Conservation (phyloP, 208 protist species). For the Trypanosoma theileri region DNA sequence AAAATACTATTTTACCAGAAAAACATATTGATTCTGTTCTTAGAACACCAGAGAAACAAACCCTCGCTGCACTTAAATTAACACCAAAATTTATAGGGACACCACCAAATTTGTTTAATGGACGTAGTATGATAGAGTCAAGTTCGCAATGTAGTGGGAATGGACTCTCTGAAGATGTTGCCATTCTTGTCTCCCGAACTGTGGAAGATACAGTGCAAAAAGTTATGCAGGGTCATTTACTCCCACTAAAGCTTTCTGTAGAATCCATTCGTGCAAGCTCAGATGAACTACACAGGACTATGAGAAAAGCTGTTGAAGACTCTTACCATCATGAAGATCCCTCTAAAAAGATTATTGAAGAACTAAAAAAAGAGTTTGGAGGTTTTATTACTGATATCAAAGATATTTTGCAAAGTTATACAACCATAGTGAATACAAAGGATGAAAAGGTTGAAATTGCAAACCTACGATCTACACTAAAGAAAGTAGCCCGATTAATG, state of each 20-base stretch:
- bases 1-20: background rate
- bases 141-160: background rate
- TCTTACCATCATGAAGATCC: slow-evolving; percentile 3
- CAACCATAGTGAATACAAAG: background rate
- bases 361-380: slow-evolving; percentile 14
- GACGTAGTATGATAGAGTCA: background rate
- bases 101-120: background rate
- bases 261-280: slow-evolving; percentile 28
- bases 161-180: background rate
- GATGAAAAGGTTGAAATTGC: background rate
- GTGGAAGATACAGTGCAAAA: slow-evolving; percentile 22
- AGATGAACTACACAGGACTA: slow-evolving; percentile 6
- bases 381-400: slow-evolving; percentile 4
- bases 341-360: slow-evolving; percentile 15
- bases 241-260: slow-evolving; percentile 30
- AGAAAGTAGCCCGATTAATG: slow-evolving; percentile 27
- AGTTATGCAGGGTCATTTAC: slow-evolving; percentile 19
- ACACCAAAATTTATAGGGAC: background rate
- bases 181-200: background rate
- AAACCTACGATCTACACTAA: background rate
- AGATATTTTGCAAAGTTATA: slow-evolving; percentile 3
- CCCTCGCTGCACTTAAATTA: background rate
- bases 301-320: background rate
- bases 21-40: background rate
- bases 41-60: slow-evolving; percentile 10